phyloP scores from a whole-genome alignment of 2,329 filamentous ascomycete genomes.

The Epichloe amarillans region DNA sequence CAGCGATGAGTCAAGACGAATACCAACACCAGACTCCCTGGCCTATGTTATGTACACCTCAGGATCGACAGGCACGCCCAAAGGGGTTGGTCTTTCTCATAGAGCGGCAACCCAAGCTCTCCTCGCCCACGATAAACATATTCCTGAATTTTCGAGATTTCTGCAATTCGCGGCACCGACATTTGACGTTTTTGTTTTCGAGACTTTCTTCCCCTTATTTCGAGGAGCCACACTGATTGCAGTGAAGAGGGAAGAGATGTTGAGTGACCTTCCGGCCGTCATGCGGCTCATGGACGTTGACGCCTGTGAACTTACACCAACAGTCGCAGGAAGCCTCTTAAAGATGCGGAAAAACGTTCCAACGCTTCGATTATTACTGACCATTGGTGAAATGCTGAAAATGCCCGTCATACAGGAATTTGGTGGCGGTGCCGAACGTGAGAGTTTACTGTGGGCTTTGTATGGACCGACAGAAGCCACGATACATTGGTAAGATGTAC shows the following conservation, averaged over 20 bases:
- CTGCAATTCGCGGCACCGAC: constrained; percentile 86
- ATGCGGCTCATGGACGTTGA: constrained; percentile 58
- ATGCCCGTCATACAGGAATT: constrained; percentile 65
- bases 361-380: constrained; percentile 56
- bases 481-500: constrained; percentile 55
- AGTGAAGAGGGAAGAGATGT: constrained; percentile 53
- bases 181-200: constrained; percentile 90
- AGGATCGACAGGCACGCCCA: constrained; percentile 77
- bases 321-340: constrained; percentile 67
- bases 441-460: constrained; percentile 75
- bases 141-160: constrained; percentile 66
- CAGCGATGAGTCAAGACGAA: constrained; percentile 6
- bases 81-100: constrained; percentile 77
- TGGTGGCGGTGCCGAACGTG: constrained; percentile 38
- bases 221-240: constrained; percentile 61
- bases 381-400: constrained; percentile 89
- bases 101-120: constrained; percentile 67
- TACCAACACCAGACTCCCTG: constrained; percentile 28
- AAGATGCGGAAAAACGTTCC: constrained; percentile 55
- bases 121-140: constrained; percentile 64
- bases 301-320: constrained; percentile 80
- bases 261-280: constrained; percentile 59
- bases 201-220: constrained; percentile 80
- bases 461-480: constrained; percentile 88
- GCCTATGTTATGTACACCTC: constrained; percentile 94